A percentile compares a stretch with the other conserved stretches of the same genome.
Evolutionary conservation across 2,329 filamentous ascomycete species (phyloP).

Genomic region (Cercospora sp.): DNA sequence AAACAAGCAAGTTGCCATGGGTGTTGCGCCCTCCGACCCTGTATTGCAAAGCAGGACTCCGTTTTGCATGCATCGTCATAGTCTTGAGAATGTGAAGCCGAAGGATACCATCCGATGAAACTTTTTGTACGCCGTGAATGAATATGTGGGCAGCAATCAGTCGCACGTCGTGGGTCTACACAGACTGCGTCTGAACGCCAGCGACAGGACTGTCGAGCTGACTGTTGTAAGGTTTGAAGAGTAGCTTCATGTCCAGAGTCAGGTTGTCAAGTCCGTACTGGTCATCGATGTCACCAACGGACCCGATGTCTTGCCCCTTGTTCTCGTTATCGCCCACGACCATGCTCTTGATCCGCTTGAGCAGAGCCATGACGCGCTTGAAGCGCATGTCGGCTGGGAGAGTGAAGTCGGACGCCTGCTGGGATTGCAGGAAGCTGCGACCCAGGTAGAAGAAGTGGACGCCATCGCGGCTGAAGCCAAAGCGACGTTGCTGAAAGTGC

Average conservation of each 20-base stretch:
- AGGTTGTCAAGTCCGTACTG: constrained; percentile 61
- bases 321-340: constrained; percentile 63
- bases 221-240: constrained; percentile 62
- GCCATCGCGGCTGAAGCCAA: constrained; percentile 70
- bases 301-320: constrained; percentile 67
- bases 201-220: constrained; percentile 38
- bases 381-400: constrained; percentile 60
- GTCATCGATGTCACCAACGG: constrained; percentile 67
- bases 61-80: constrained; percentile 9
- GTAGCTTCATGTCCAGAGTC: constrained; percentile 68
- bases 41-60: constrained; percentile 9
- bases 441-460: constrained; percentile 74
- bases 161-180: constrained; percentile 21
- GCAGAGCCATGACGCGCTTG: constrained; percentile 58
- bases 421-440: constrained; percentile 62
- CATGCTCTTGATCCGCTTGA: constrained; percentile 62
- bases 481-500: constrained; percentile 56
- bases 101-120: not conserved
- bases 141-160: constrained; percentile 8
- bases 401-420: constrained; percentile 50
- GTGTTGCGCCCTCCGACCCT: constrained; percentile 5
- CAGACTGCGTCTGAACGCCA: constrained; percentile 35
- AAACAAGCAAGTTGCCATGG: constrained; percentile 14
- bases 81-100: not conserved
- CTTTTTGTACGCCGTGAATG: constrained; percentile 15